Percentiles rank a stretch among this genome's conserved stretches.
These are phyloP conservation scores for Hydrangea macrophylla DNA, from an alignment of 148 eudicot species.

Conservation along the genomic window DNA sequence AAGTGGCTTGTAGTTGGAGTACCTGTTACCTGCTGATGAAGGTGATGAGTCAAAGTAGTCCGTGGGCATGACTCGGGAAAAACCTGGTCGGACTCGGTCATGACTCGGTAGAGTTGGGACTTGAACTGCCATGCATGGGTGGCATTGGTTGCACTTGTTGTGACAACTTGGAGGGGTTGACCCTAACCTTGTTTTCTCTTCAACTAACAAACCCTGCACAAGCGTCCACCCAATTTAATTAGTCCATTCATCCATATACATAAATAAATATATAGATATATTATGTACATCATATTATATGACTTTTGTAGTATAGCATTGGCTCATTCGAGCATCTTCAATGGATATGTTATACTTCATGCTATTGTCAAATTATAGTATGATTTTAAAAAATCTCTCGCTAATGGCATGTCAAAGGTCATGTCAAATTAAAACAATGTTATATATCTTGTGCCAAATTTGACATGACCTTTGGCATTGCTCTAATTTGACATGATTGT, in stretches of 20 bases:
- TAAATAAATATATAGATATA: background rate
- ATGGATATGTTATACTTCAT: too few relatives aligned
- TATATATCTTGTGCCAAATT: too few relatives aligned
- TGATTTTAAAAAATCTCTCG: too few relatives aligned
- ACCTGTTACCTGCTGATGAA: conserved; percentile 35
- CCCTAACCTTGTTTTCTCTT: conserved; percentile 77
- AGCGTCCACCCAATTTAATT: background rate
- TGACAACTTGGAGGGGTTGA: conserved; percentile 93
- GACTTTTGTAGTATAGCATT: too few relatives aligned
- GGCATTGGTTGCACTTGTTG: conserved; percentile 94
- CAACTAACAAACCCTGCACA: conserved; percentile 46
- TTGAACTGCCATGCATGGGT: conserved; percentile 88
- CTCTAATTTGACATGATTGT: too few relatives aligned
- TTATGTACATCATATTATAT: background rate
- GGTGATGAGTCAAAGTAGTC: conserved; percentile 21
- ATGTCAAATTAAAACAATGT: too few relatives aligned
- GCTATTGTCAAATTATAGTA: too few relatives aligned
- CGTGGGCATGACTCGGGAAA: background rate
- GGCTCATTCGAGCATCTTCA: too few relatives aligned
- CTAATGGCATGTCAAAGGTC: too few relatives aligned
- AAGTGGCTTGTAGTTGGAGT: conserved; percentile 94
- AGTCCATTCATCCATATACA: background rate
- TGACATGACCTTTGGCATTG: too few relatives aligned
- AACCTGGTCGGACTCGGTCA: conserved; percentile 24
- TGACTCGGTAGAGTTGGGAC: conserved; percentile 62